Percentiles rank a stretch among this genome's conserved stretches.
Conservation (phyloP, 306 rosid species). For the Mimosa bimucronata region DNA sequence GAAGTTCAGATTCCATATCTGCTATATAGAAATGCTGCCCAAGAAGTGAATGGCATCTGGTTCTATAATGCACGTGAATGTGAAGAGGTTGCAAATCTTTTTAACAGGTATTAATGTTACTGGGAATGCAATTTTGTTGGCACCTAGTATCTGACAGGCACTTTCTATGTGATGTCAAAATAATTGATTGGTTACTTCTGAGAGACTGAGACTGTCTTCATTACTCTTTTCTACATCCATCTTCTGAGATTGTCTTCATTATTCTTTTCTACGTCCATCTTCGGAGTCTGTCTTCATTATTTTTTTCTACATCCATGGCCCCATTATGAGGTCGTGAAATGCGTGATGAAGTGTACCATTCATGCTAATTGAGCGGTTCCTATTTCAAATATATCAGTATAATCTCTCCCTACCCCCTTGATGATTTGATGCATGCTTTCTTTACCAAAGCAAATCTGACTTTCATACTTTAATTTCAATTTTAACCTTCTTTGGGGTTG, state of each 20-base stretch:
- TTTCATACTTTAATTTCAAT: not conserved
- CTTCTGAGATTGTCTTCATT: conserved; percentile 2
- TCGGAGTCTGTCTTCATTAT: not conserved
- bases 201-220: not conserved
- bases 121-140: conserved; percentile 1
- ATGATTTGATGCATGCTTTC: not conserved
- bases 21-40: conserved; percentile 67
- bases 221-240: not conserved
- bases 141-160: not conserved
- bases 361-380: not conserved
- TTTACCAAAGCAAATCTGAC: not conserved
- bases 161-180: conserved; percentile 31
- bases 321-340: not conserved
- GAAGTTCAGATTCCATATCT: conserved; percentile 70
- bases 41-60: conserved; percentile 75
- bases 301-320: not conserved
- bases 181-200: conserved; percentile 13
- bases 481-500: not conserved
- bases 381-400: not conserved
- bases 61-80: conserved; percentile 66
- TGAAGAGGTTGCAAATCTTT: conserved; percentile 70
- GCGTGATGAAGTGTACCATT: not conserved
- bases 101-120: conserved; percentile 54
- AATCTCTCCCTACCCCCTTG: not conserved
- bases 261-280: not conserved